phyloP scores from a whole-genome alignment of 495 filamentous ascomycete genomes.

The Penicillium egyptiacum region DNA sequence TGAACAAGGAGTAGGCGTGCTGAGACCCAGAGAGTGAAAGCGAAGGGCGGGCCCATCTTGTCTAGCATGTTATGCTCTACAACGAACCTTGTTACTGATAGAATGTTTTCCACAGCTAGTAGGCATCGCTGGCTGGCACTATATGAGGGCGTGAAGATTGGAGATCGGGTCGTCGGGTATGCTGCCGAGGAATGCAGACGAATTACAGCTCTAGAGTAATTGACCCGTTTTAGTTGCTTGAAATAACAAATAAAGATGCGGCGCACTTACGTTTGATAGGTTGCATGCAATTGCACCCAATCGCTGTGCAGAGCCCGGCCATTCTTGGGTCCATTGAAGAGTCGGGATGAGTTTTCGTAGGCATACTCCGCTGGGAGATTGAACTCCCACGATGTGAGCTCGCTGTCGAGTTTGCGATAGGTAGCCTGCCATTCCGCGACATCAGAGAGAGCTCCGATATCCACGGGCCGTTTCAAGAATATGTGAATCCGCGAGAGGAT shows the following conservation, averaged over 20 bases:
- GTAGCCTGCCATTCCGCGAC: slow-evolving; percentile 86
- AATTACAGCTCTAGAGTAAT: slow-evolving; percentile 67
- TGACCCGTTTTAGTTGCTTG: slow-evolving; percentile 24
- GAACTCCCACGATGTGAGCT: slow-evolving; percentile 78
- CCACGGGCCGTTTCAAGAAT: slow-evolving; percentile 83
- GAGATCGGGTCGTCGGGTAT: slow-evolving; percentile 81
- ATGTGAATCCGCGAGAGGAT: slow-evolving; percentile 82
- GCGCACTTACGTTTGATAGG: slow-evolving; percentile 62
- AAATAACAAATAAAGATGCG: neutral
- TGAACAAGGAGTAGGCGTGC: slow-evolving; percentile 82
- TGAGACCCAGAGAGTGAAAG: slow-evolving; percentile 91
- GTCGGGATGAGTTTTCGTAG: slow-evolving; percentile 64
- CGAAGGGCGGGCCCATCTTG: slow-evolving; percentile 83
- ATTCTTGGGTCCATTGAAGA: slow-evolving; percentile 63
- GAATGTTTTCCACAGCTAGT: slow-evolving; percentile 79
- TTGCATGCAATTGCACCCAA: slow-evolving; percentile 88
- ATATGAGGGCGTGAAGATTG: slow-evolving; percentile 83
- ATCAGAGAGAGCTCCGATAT: slow-evolving; percentile 78
- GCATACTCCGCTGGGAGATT: slow-evolving; percentile 77
- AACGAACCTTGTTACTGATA: slow-evolving; percentile 72
- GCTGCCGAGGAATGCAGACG: slow-evolving; percentile 89
- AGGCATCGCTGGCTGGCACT: slow-evolving; percentile 78
- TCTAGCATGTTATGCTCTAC: slow-evolving; percentile 68
- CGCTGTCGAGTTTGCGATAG: slow-evolving; percentile 78
- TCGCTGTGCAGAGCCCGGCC: slow-evolving; percentile 69